Evolutionary conservation across 176 grass and related monocot species (phyloP), one percentile per base, ranked within the genome.

Genomic region (Ampelocalamus luodianensis): DNA sequence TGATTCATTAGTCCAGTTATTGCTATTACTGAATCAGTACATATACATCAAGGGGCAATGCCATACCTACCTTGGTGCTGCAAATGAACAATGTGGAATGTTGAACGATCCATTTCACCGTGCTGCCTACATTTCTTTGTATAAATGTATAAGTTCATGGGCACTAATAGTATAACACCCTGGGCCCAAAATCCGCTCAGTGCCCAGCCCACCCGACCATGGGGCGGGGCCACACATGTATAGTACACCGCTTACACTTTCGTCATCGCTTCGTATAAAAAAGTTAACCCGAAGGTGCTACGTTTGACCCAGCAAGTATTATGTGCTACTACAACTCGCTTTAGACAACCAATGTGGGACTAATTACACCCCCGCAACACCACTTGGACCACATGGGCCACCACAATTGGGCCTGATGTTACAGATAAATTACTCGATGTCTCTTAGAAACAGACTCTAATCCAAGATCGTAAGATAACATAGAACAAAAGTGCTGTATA

Each of bases 1-100:
- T 51, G 69, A 84, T 43, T 66, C 14, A 24, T 75, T 71, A 80
- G 39, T 86, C 77, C 60, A 24, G 54, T 67, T 13, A 49, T 70
- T 51, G 20, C 3, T 24, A 72, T 79, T 71, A 45, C 73, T 83
- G 23, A 79, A 79, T 68, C 37, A 44, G 29, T 56, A 77, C 14
- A 43, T 80, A 10, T 26, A 55, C 13, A 42, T 80, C 50, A 11
- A 45, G 36, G 45, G 20, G 36, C 48, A 37, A 53, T 16, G 4
- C 16, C 34, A 26, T 77, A 77, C 36, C 36, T 59, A 68, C 20
- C 65, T 40, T 66, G 34, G 18, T 68, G 7, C 65, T 42, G 8
- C 29, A 37, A 67, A 67, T 67, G 17, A 67, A 36, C 63, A 37
- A 15, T 15, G 18, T 18, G 15, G 38, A 55, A 22, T 55, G 53